Conservation (phyloP, 768 basidiomycete species). For the Trametes elegans region DNA sequence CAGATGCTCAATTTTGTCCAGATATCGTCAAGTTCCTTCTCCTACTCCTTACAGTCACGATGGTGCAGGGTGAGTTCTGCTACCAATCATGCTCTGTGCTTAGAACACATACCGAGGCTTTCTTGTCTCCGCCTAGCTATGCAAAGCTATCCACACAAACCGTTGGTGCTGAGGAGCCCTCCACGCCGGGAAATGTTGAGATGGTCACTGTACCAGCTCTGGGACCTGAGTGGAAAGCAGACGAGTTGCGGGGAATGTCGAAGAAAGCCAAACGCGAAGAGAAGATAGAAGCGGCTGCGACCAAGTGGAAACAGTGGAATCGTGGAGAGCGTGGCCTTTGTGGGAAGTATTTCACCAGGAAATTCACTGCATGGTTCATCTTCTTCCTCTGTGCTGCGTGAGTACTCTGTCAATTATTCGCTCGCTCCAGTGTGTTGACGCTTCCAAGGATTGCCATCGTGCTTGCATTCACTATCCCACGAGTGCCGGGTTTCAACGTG, state of each 20-base stretch:
- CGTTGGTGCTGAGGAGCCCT: conserved; percentile 36
- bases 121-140: conserved; percentile 12
- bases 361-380: conserved; percentile 64
- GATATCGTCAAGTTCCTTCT: conserved; percentile 28
- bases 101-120: not conserved
- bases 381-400: conserved; percentile 59
- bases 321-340: conserved; percentile 79
- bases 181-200: conserved; percentile 59
- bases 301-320: conserved; percentile 74
- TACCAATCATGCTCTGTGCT: not conserved
- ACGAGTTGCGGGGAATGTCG: conserved; percentile 76
- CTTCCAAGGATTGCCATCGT: conserved; percentile 56
- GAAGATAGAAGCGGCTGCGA: conserved; percentile 43
- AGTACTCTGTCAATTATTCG: conserved; percentile 29
- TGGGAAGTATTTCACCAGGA: conserved; percentile 76
- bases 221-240: conserved; percentile 84
- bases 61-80: conserved; percentile 4
- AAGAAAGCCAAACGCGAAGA: conserved; percentile 66
- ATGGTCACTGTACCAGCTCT: conserved; percentile 90
- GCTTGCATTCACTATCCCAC: conserved; percentile 78
- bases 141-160: conserved; percentile 16
- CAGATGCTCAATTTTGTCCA: conserved; percentile 3
- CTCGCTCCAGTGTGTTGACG: conserved; percentile 7
- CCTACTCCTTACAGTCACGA: conserved; percentile 14
- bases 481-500: conserved; percentile 73